Evolutionary conservation across 176 grass and related monocot species (phyloP).

Genomic region (Puccinellia tenuiflora): DNA sequence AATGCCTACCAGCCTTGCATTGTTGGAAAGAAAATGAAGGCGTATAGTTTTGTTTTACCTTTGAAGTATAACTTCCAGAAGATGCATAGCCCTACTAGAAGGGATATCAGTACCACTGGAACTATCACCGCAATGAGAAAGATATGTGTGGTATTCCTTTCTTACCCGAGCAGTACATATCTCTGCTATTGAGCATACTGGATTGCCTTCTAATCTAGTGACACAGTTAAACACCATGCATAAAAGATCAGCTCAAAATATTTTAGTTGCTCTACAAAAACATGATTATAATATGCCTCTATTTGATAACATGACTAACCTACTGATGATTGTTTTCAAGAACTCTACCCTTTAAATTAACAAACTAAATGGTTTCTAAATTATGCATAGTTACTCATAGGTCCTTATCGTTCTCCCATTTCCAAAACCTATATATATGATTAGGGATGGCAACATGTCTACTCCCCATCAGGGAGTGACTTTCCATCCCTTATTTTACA

Average conservation of each 20-base stretch:
- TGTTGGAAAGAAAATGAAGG: background rate
- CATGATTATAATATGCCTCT: background rate
- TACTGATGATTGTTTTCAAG: background rate
- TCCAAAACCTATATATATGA: too few relatives aligned
- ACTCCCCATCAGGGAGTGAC: background rate
- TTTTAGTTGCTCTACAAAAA: background rate
- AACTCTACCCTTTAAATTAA: background rate
- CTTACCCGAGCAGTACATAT: background rate
- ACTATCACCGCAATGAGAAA: slow-evolving; percentile 4
- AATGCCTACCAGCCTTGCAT: background rate
- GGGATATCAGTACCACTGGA: background rate
- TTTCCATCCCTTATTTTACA: background rate
- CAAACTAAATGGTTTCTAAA: background rate
- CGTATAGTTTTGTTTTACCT: background rate
- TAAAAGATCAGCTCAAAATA: background rate
- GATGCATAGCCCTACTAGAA: background rate
- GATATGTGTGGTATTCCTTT: background rate
- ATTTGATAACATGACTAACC: background rate
- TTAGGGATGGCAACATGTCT: background rate
- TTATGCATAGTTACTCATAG: too few relatives aligned
- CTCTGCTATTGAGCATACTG: slow-evolving; percentile 4
- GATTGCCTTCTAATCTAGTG: slow-evolving; percentile 18
- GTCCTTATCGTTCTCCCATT: too few relatives aligned
- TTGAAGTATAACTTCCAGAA: background rate
- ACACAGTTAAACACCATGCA: background rate